phyloP scores from a whole-genome alignment of 345 rosid genomes.

The Gynandropsis gynandra region DNA sequence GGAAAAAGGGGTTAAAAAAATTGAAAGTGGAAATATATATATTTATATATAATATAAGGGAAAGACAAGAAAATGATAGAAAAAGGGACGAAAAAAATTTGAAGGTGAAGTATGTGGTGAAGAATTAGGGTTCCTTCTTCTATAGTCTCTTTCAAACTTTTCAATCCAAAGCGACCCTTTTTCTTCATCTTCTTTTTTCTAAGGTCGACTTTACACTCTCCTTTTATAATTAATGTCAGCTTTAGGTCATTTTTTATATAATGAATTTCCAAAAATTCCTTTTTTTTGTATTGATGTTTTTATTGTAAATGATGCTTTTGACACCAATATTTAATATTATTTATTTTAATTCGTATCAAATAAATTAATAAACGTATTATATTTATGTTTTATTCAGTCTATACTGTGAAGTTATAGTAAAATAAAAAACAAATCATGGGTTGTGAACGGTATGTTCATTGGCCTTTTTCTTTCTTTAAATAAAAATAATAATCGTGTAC shows the following conservation, averaged over 20 bases:
- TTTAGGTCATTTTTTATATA: slow-evolving; percentile 18
- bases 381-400: too few relatives aligned
- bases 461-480: too few relatives aligned
- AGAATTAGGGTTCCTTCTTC: slow-evolving; percentile 36
- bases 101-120: slow-evolving; percentile 46
- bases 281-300: slow-evolving; percentile 25
- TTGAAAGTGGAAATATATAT: too few relatives aligned
- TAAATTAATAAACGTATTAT: too few relatives aligned
- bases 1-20: too few relatives aligned
- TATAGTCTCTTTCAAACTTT: slow-evolving; percentile 56
- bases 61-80: slow-evolving; percentile 19
- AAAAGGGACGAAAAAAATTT: slow-evolving; percentile 22
- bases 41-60: too few relatives aligned
- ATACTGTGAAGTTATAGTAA: too few relatives aligned
- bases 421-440: too few relatives aligned
- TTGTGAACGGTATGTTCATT: too few relatives aligned
- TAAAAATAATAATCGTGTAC: too few relatives aligned
- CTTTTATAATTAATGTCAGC: slow-evolving; percentile 13
- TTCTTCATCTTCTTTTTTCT: not conserved
- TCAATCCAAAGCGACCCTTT: slow-evolving; percentile 25
- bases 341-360: too few relatives aligned
- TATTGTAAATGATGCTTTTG: not conserved
- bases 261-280: slow-evolving; percentile 20
- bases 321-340: too few relatives aligned
- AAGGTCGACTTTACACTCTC: not conserved